Percentiles rank a stretch among this genome's conserved stretches.
Evolutionary conservation across 352 stramenopile genomes (phyloP).

Genomic region (Phytophthora chlamydospora): DNA sequence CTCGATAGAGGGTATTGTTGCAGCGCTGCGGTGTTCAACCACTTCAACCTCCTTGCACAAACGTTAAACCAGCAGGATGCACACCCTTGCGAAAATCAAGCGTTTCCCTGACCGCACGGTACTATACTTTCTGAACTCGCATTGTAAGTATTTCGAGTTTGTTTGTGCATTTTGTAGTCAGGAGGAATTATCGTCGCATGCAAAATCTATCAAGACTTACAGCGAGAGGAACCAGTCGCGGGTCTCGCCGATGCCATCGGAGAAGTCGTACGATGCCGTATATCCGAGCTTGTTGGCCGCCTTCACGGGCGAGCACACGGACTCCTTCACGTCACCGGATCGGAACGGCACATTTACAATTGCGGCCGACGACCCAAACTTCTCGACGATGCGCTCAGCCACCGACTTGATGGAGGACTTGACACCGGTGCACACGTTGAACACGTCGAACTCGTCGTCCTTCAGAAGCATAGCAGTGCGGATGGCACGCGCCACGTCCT

Average conservation of each 20-base stretch:
- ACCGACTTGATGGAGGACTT: conserved; percentile 75
- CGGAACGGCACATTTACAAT: conserved; percentile 77
- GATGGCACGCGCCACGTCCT: conserved; percentile 83
- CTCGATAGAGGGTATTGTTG: no score
- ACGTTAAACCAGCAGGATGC: no score
- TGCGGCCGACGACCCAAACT: conserved; percentile 64
- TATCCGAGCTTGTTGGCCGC: conserved; percentile 77
- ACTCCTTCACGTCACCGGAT: conserved; percentile 83
- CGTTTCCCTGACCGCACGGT: no score
- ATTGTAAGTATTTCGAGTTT: conserved; percentile 17
- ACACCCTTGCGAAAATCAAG: no score
- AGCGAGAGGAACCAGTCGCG: conserved; percentile 78
- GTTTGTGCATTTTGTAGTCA: conserved; percentile 13
- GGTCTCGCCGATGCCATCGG: conserved; percentile 69
- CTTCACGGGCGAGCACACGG: conserved; percentile 75
- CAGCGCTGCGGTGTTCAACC: no score
- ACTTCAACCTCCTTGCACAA: no score
- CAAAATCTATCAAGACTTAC: conserved; percentile 28
- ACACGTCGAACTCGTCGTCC: conserved; percentile 79
- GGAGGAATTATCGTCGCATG: conserved; percentile 15
- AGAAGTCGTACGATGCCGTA: conserved; percentile 67
- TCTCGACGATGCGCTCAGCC: conserved; percentile 69
- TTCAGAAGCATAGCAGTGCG: conserved; percentile 76
- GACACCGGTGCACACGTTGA: conserved; percentile 85
- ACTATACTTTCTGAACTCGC: conserved; percentile 2